Evolutionary conservation across 1,284 basidiomycete genomes (phyloP).

Genomic region (Sanghuangporus weigelae): DNA sequence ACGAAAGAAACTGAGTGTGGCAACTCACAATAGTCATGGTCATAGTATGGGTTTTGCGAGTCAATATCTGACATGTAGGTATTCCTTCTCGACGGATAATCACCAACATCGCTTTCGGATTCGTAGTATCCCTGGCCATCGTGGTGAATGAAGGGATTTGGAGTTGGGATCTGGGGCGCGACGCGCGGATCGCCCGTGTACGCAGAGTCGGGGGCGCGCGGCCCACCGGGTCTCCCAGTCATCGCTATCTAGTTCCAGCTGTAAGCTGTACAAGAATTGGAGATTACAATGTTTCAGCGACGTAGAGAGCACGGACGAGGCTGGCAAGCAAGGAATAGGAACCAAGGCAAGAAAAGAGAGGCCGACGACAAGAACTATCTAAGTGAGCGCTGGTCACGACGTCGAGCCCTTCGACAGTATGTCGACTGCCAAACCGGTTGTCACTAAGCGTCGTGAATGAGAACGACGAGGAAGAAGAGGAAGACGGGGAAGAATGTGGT

Average conservation of each 20-base stretch:
- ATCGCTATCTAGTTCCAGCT: neutral
- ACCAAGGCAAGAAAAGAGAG: neutral
- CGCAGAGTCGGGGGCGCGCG: slow-evolving; percentile 13
- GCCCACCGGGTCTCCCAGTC: slow-evolving; percentile 13
- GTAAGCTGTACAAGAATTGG: neutral
- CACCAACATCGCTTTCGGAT: slow-evolving; percentile 14
- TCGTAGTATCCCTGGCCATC: slow-evolving; percentile 12
- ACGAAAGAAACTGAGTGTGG: neutral
- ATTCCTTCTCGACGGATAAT: slow-evolving; percentile 11
- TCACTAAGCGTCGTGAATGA: neutral
- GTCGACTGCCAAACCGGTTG: neutral
- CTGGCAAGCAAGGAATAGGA: neutral
- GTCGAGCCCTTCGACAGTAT: neutral
- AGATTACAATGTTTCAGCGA: neutral
- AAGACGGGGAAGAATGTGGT: neutral
- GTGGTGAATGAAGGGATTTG: slow-evolving; percentile 4
- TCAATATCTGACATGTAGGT: slow-evolving; percentile 7
- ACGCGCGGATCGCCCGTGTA: slow-evolving; percentile 12
- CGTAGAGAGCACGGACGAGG: neutral
- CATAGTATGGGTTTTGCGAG: slow-evolving; percentile 14
- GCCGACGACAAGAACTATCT: neutral
- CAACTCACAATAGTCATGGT: slow-evolving; percentile 17
- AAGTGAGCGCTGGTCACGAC: neutral
- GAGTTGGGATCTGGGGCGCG: slow-evolving; percentile 1
- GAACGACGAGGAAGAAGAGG: neutral